Conservation (phyloP, 352 stramenopile genomes). For the Phytopythium mirpurense region DNA sequence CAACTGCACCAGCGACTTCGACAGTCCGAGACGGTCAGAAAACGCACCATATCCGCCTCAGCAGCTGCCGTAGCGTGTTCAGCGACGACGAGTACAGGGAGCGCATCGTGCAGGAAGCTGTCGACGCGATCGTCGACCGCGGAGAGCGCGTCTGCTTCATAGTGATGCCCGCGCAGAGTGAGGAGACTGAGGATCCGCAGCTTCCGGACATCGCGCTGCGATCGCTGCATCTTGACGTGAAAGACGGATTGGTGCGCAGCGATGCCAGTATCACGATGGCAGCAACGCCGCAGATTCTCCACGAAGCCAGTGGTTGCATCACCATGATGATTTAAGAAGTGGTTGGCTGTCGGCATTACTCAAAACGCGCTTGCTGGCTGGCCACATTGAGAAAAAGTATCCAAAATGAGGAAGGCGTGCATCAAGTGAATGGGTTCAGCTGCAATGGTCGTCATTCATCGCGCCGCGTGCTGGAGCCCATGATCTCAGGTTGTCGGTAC, state of each 20-base stretch:
- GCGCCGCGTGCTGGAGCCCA: no score
- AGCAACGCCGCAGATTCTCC: conserved; percentile 12
- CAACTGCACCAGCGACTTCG: not conserved
- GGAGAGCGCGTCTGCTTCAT: conserved; percentile 27
- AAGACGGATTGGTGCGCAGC: conserved; percentile 13
- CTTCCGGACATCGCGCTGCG: conserved; percentile 34
- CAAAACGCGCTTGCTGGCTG: no score
- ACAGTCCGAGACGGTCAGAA: not conserved
- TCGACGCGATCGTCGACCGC: conserved; percentile 12
- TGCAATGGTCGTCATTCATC: no score
- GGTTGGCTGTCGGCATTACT: not conserved
- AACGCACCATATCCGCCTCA: conserved; percentile 26
- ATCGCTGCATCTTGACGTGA: conserved; percentile 43
- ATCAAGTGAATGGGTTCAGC: no score
- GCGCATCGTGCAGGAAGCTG: conserved; percentile 26
- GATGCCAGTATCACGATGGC: not conserved
- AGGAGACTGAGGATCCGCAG: conserved; percentile 5
- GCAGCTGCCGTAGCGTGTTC: conserved; percentile 36
- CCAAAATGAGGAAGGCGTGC: no score
- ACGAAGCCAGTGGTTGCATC: conserved; percentile 20
- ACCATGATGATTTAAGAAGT: conserved; percentile 12
- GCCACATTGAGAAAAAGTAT: no score
- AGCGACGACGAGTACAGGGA: conserved; percentile 46
- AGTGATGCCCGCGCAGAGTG: conserved; percentile 11
- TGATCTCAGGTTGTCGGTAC: no score